Percentiles rank a stretch among this genome's conserved stretches.
These are phyloP conservation scores for Rubia tinctorum DNA, from an alignment of 305 asterid genomes.

Conservation along the genomic window DNA sequence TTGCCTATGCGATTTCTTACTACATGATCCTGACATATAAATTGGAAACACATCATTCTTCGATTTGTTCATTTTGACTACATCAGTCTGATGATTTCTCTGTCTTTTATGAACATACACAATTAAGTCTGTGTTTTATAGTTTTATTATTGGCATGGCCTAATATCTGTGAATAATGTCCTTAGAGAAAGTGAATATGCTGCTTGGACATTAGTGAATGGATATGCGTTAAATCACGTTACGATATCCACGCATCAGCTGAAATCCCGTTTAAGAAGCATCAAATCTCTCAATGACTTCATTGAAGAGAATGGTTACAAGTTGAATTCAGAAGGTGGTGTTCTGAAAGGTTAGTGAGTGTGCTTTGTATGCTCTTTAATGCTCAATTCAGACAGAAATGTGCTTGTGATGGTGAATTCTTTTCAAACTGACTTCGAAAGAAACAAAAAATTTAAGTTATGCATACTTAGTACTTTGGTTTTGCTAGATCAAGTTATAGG, in stretches of 20 bases:
- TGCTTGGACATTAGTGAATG: constrained; percentile 95
- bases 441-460: too few species aligned
- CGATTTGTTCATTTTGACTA: background rate
- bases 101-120: background rate
- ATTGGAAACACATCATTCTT: background rate
- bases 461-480: background rate
- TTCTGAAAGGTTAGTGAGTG: constrained; percentile 67
- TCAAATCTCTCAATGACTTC: constrained; percentile 59
- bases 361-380: constrained; percentile 9
- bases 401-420: background rate
- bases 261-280: constrained; percentile 53
- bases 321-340: constrained; percentile 90
- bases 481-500: background rate
- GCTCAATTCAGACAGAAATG: background rate
- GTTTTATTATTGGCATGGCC: background rate
- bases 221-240: constrained; percentile 77
- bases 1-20: background rate
- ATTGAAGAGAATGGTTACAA: constrained; percentile 79
- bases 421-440: background rate
- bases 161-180: constrained; percentile 17
- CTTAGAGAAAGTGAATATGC: constrained; percentile 97
- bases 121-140: background rate
- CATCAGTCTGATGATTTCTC: background rate
- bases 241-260: constrained; percentile 82
- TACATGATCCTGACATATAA: background rate